Base-by-base conservation (phyloP, 805 yeast genomes). In the Cyberlindnera meyerae region DNA sequence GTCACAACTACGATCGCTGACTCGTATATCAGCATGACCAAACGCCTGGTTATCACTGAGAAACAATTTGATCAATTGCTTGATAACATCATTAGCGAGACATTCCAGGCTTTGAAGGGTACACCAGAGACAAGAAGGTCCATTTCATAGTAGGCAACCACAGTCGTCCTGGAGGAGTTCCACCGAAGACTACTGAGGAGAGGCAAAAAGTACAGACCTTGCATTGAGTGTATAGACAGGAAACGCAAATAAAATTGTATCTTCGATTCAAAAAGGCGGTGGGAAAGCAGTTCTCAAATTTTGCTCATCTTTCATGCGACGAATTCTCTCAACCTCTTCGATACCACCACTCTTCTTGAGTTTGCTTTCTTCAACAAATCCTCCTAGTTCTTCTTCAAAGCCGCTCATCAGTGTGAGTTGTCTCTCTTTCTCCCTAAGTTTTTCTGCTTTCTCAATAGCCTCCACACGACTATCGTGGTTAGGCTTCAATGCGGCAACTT, bases 381-480 rank as follows among this genome's bases (percentile, higher is more conserved):
- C 82, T 2, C 80, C 93, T 6, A 90, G 63, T 55, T 90, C 97
- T 41, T 83, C 88, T 55, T 82, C 85, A 52, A 90, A 90, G 36
- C 79, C 81, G 44, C 77, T 81, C 17, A 63, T 55, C 30, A 65
- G 61, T 43, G 75, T 62, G 44, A 78, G 61, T 40, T 72, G 79
- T 39, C 73, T 71, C 53, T 86, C 95, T 46, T 71, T 77, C 49
- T 77, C 77, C 52, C 97, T 71, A 18, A 87, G 54, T 52, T 78
- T 78, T 51, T 90, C 97, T 1, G 97, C 96, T 41, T 76, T 79
- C 49, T 77, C 82, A 24, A 93, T 83, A 0, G 99, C 99, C 47
- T 84, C 95, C 2, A 87, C 67, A 34, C 99, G 70, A 27, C 77
- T 66, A 27, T 85, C 86, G 55, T 88, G 96, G 52, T 93, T 79